Evolutionary conservation across 345 rosid species (phyloP), one percentile per base, ranked within the genome.

Genomic region (Salix exigua): DNA sequence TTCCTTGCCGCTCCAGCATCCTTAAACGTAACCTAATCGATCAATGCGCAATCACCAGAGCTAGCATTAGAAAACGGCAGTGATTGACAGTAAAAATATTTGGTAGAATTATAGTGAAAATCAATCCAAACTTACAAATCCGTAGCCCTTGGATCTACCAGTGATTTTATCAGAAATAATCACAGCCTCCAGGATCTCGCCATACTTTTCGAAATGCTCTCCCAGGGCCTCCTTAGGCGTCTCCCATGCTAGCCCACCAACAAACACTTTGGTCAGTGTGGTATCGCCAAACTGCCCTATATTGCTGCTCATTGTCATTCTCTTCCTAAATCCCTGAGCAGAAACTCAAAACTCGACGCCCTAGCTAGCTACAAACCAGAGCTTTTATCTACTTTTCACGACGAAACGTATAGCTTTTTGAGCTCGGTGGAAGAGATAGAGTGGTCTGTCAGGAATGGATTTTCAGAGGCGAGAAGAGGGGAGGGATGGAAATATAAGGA

Each of bases 241-340:
- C 77, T 96, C 99, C 99, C 98, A 96, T 26, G 99, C 97, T 46
- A 96, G 84, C 2, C 99, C 99, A 48, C 99, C 99, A 4, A 96
- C 96, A 75, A 96, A 96, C 77, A 96, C 94, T 84, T 96, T 96
- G 79, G 99, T 96, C 75, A 93, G 85, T 55, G 97, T 92, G 4
- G 99, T 90, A 85, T 96, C 99, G 2, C 94, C 98, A 21, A 92
- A 92, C 83, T 82, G 91, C 51, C 91, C 90, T 51, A 67, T 74
- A 71, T 60, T 81, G 88, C 75, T 86, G 87, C 77, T 85, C 88
- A 84, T 88, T 69, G 80, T 89, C 86, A 83, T 83, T 17, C 19
- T 35, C 4, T 12, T 21, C 3, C 28, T n/a, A 58, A n/a, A 58
- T 58, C 63, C 28, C 63, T 9, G 63, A 28, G 16, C 63, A 58